Base-by-base conservation (phyloP, 768 basidiomycete genomes). In the Phaeotremella skinneri region DNA sequence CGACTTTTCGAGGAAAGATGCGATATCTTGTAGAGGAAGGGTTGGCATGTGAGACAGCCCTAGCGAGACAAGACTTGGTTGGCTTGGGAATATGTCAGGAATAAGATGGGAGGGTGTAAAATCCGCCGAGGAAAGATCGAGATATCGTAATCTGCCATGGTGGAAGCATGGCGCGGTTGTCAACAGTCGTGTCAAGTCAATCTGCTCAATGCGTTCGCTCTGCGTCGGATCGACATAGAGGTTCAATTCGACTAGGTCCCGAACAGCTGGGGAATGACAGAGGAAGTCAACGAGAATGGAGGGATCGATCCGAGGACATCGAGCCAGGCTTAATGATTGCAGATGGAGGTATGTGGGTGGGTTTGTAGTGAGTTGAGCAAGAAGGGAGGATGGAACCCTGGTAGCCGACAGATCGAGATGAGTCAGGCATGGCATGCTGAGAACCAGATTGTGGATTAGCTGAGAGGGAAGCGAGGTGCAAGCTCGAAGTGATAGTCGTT, bases 81-180 rank as follows among this genome's bases (percentile, higher is more conserved):
- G 90, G 5, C 84, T 78, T 17, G 82, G 81, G 70, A 85, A 85
- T 0, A 79, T 72, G 9, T 81, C 79, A 16, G 63, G 4, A 87
- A 76, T 5, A 11, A 77, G 71, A 58, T 87, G 77, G 6, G 82
- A 80, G 45, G 79, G 76, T 4, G 86, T 87, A 52, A 97, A 65
- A 0, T 88, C 87, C 4, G 88, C 80, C 61, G 88, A 90, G 14
- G 93, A 96, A 29, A 99, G 77, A 75, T 99, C 94, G 62, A 99
- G 83, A 76, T 93, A 96, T 11, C 85, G 82, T 39, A 99, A 80
- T 58, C 85, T 76, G 7, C 89, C 88, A 49, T 80, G 83, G 11
- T 79, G 75, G 79, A 99, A 89, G 69, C 88, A 90, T 0, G 91
- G 91, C 0, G 91, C 91, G 17, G 76, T 74, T 4, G 82, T 79